Conservation (phyloP, 176 grass and related monocot species). For the Zoysia pacifica region DNA sequence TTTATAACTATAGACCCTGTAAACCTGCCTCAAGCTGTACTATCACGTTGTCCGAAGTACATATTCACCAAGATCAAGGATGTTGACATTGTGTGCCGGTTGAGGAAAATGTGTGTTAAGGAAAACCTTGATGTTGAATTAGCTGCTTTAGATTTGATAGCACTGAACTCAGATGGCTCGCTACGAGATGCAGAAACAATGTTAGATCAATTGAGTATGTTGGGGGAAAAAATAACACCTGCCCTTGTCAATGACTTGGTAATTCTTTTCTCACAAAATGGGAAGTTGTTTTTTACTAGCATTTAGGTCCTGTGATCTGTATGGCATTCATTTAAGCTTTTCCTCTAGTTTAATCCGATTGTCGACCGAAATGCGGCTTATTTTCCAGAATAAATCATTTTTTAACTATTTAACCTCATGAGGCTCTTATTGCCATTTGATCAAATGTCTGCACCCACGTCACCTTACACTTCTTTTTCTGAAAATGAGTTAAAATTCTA, state of each 20-base stretch:
- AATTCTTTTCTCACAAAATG: neutral
- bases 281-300: neutral
- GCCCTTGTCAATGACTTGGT: conserved; percentile 74
- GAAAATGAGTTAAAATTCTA: neutral
- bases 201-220: conserved; percentile 62
- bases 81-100: conserved; percentile 54
- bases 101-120: conserved; percentile 59
- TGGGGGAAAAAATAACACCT: conserved; percentile 65
- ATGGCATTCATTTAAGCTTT: neutral
- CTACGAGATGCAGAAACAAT: conserved; percentile 72
- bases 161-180: conserved; percentile 70
- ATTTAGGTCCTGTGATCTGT: neutral
- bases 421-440: neutral
- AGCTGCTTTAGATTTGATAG: conserved; percentile 68
- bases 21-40: conserved; percentile 53
- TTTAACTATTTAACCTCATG: neutral
- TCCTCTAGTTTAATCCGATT: neutral
- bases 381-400: conserved; percentile 4
- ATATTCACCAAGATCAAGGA: conserved; percentile 67
- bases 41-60: conserved; percentile 70
- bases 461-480: neutral
- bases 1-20: conserved; percentile 58
- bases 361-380: neutral
- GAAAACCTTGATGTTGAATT: conserved; percentile 70
- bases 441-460: neutral